Evolutionary conservation across 176 grass and related monocot genomes (phyloP).

Genomic region (Puccinellia tenuiflora): DNA sequence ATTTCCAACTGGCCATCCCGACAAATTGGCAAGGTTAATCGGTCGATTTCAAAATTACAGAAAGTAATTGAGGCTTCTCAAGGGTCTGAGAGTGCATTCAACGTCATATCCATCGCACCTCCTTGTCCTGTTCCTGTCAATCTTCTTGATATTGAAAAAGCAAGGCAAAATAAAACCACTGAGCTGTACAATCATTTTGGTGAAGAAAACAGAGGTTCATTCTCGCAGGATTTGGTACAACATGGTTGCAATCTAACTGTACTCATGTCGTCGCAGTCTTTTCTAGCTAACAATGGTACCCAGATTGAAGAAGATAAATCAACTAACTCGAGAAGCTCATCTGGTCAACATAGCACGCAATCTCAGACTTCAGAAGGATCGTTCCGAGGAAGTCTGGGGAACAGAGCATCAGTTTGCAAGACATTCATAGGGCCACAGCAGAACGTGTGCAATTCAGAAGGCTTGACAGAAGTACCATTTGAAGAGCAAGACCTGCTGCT

Average conservation of each 20-base stretch:
- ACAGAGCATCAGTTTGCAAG: not conserved
- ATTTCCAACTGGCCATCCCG: conserved; percentile 65
- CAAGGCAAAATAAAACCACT: conserved; percentile 1
- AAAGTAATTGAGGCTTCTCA: conserved; percentile 60
- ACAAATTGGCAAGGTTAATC: conserved; percentile 66
- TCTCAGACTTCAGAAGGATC: conserved; percentile 43
- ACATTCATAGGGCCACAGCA: not conserved
- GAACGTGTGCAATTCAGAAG: not conserved
- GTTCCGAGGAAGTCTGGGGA: conserved; percentile 27
- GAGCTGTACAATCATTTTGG: not conserved
- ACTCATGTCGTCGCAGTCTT: not conserved
- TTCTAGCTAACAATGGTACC: not conserved
- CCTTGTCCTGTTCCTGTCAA: conserved; percentile 23
- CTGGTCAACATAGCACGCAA: conserved; percentile 36
- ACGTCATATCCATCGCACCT: conserved; percentile 27
- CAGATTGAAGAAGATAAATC: conserved; percentile 18
- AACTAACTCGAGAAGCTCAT: conserved; percentile 48
- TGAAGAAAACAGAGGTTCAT: not conserved
- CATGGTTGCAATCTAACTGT: not conserved
- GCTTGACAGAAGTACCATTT: not conserved
- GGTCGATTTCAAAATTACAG: conserved; percentile 59
- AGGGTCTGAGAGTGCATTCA: conserved; percentile 30
- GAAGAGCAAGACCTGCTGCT: conserved; percentile 10
- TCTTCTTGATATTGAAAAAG: conserved; percentile 25
- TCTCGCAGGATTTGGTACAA: not conserved